Evolutionary conservation across 106 monocot species (phyloP), one percentile per base, ranked within the genome.

Genomic region (Posidonia australis): DNA sequence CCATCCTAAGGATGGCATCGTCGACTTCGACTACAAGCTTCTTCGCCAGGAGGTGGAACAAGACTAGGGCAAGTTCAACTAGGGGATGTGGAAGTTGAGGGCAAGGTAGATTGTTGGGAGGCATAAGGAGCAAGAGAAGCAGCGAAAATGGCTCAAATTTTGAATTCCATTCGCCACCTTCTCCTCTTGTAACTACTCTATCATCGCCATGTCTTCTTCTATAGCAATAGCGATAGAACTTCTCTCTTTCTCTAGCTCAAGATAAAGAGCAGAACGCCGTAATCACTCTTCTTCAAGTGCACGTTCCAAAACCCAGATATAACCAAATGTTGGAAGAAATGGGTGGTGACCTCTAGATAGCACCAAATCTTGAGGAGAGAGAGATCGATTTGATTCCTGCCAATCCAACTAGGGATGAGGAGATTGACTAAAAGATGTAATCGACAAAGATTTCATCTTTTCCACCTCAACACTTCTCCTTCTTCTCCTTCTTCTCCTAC

Each of bases 191-290:
- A 99, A 79, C 1, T 91, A 65, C 29, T 80, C 58, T 74, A 99
- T 99, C 98, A 99, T 99, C 1, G 87, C 85, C 88, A 99, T 83
- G 26, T 91, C 91, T 70, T 92, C 98, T 20, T 99, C 98, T 27
- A 87, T 81, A 30, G 98, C 84, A 48, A 71, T 77, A 5, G 88
- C 82, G 59, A 91, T 72, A 44, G 88, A 87, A 63, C 62, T 99
- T 60, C 98, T 87, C 81, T 99, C 98, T 49, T 91, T 85, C 73
- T 99, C 98, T 56, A 99, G 51, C 42, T 99, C 98, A 65, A 78
- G 65, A 54, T 64, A 75, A n/a, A 98, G 79, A 14, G 68, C 75
- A 48, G 73, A 75, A 22, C 65, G 68, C 51, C 85, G 74, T n/a
- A 56, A 46, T 26, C 51, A 63, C 69, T 84, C 90, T 64, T 77